phyloP scores from a whole-genome alignment of 768 basidiomycete genomes.

The Ramaria rubella region DNA sequence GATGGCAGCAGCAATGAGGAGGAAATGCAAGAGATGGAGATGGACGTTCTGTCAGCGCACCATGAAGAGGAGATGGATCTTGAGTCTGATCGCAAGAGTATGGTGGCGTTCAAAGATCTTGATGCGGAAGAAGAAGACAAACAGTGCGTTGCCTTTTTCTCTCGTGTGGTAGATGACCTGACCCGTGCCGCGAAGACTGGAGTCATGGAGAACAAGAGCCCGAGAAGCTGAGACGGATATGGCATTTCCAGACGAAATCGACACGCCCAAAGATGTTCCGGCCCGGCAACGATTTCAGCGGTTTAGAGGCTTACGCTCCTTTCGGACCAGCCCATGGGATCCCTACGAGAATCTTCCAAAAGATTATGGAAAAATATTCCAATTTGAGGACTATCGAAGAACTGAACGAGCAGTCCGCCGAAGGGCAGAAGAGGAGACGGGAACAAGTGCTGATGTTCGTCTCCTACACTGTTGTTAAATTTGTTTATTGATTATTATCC shows the following conservation, averaged over 20 bases:
- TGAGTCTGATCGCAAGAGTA: slow-evolving; percentile 47
- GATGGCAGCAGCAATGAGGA: slow-evolving; percentile 23
- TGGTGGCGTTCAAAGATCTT: slow-evolving; percentile 65
- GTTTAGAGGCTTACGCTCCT: slow-evolving; percentile 84
- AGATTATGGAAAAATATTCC: slow-evolving; percentile 93
- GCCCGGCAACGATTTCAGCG: slow-evolving; percentile 84
- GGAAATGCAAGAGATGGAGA: slow-evolving; percentile 54
- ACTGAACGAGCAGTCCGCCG: slow-evolving; percentile 69
- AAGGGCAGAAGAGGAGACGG: slow-evolving; percentile 54
- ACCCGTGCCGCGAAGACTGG: slow-evolving; percentile 41
- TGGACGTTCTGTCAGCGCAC: slow-evolving; percentile 46
- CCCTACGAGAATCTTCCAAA: slow-evolving; percentile 91
- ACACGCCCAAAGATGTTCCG: slow-evolving; percentile 81
- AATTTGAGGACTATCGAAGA: slow-evolving; percentile 90
- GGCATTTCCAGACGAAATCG: slow-evolving; percentile 93
- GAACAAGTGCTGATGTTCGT: slow-evolving; percentile 55
- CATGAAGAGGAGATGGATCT: slow-evolving; percentile 48
- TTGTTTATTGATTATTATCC: no score
- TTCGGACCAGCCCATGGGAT: slow-evolving; percentile 97
- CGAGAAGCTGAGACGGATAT: slow-evolving; percentile 76
- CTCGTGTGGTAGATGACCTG: neutral
- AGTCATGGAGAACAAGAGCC: slow-evolving; percentile 56
- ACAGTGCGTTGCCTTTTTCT: slow-evolving; percentile 52
- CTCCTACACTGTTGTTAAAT: neutral
- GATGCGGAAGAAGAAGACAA: slow-evolving; percentile 78